These are phyloP conservation scores for Castanopsis chinensis DNA, from an alignment of 306 rosid genomes.

Conservation along the genomic window DNA sequence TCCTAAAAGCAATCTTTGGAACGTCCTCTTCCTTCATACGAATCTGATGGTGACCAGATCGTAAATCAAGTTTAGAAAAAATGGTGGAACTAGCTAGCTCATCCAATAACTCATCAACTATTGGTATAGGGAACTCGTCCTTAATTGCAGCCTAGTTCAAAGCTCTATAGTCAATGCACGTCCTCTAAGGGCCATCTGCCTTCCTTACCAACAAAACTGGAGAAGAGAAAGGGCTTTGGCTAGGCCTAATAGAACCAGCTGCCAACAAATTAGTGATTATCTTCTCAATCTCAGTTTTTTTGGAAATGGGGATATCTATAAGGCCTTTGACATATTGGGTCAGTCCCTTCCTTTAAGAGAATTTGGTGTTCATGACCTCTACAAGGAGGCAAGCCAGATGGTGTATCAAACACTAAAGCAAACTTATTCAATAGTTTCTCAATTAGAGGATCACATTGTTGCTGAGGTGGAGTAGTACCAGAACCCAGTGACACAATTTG, in stretches of 20 bases:
- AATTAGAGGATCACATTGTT: too few relatives aligned
- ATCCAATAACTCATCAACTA: background rate
- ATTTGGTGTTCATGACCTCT: too few relatives aligned
- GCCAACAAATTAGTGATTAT: background rate
- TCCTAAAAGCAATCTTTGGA: too few relatives aligned
- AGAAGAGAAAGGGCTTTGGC: background rate
- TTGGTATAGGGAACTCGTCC: background rate
- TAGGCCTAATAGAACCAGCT: background rate
- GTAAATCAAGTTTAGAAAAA: background rate
- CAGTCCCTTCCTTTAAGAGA: too few relatives aligned
- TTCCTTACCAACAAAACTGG: background rate
- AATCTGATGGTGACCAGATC: background rate
- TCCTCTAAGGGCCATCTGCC: background rate
- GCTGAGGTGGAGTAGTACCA: background rate
- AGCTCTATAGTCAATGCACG: too few relatives aligned
- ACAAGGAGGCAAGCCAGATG: too few relatives aligned
- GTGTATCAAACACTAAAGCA: too few relatives aligned
- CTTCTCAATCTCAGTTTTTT: too few relatives aligned
- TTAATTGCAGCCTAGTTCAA: background rate
- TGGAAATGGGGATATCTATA: too few relatives aligned
- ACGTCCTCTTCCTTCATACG: background rate
- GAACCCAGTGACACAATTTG: background rate
- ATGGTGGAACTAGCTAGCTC: background rate
- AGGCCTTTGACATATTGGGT: too few relatives aligned
- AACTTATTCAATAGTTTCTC: too few relatives aligned